Percentiles rank a stretch among this genome's conserved stretches.
phyloP scores from a whole-genome alignment of 2,329 filamentous ascomycete species.

The Fusarium sp. region DNA sequence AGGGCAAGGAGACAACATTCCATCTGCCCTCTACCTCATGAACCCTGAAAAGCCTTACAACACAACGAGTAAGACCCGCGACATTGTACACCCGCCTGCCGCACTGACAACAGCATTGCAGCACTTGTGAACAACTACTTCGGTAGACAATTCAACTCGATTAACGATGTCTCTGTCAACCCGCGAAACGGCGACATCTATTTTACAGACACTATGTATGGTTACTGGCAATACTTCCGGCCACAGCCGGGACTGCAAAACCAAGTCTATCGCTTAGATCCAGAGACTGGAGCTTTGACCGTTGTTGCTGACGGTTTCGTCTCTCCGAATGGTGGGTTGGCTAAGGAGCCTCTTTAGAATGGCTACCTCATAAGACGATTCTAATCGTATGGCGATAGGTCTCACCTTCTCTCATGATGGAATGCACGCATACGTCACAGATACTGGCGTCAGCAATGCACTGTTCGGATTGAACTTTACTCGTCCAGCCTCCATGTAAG shows the following conservation, averaged over 20 bases:
- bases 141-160: constrained; percentile 71
- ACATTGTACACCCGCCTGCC: accelerated
- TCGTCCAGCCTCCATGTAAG: constrained; percentile 65
- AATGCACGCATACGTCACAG: constrained; percentile 67
- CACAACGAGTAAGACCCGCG: constrained; percentile 57
- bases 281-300: constrained; percentile 64
- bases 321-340: constrained; percentile 65
- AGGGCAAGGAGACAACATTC: constrained; percentile 61
- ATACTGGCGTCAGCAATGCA: constrained; percentile 64
- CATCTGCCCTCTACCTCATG: constrained; percentile 48
- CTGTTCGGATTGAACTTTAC: constrained; percentile 61
- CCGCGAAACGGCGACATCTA: constrained; percentile 71
- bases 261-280: constrained; percentile 72
- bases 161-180: constrained; percentile 71
- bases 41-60: constrained; percentile 63
- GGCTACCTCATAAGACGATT: accelerated
- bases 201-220: constrained; percentile 75
- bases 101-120: constrained; percentile 11
- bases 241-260: constrained; percentile 66
- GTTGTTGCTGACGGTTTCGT: constrained; percentile 72
- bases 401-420: constrained; percentile 71
- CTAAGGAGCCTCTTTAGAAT: accelerated
- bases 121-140: constrained; percentile 72
- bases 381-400: constrained; percentile 52
- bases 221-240: constrained; percentile 71